Percentiles rank a stretch among this genome's conserved stretches.
These are phyloP conservation scores for Crucihimalaya himalaica DNA, from an alignment of 345 rosid species.

Conservation along the genomic window DNA sequence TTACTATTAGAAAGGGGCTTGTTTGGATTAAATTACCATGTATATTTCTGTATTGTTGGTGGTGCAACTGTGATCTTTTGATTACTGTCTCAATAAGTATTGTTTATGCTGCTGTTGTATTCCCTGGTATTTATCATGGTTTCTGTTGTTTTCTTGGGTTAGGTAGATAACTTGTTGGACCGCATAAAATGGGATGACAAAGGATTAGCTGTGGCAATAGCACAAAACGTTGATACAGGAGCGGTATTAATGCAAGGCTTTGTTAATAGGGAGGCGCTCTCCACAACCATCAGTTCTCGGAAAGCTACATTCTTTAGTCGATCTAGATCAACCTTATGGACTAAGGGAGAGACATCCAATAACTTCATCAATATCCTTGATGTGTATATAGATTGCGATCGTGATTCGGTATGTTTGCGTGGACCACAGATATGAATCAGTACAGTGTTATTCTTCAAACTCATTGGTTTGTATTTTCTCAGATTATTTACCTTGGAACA, in stretches of 20 bases:
- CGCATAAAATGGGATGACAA: conserved; percentile 88
- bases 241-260: conserved; percentile 96
- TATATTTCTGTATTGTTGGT: background rate
- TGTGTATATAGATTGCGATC: conserved; percentile 77
- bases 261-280: conserved; percentile 74
- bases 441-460: background rate
- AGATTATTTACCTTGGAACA: conserved; percentile 91
- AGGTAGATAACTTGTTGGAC: conserved; percentile 74
- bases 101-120: conserved; percentile 28
- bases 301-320: conserved; percentile 96
- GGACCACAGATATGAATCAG: background rate
- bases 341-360: conserved; percentile 89
- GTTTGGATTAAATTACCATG: background rate
- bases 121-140: background rate
- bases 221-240: conserved; percentile 89
- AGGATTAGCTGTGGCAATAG: conserved; percentile 95
- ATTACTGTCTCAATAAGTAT: conserved; percentile 26
- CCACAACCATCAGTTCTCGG: conserved; percentile 61
- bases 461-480: conserved; percentile 26
- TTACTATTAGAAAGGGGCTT: background rate
- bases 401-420: conserved; percentile 68
- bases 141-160: conserved; percentile 29
- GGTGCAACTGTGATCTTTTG: background rate
- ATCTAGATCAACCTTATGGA: conserved; percentile 84
- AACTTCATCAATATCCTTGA: conserved; percentile 80